Evolutionary conservation across 768 basidiomycete genomes (phyloP).

Genomic region (Hypholoma sublateritium): DNA sequence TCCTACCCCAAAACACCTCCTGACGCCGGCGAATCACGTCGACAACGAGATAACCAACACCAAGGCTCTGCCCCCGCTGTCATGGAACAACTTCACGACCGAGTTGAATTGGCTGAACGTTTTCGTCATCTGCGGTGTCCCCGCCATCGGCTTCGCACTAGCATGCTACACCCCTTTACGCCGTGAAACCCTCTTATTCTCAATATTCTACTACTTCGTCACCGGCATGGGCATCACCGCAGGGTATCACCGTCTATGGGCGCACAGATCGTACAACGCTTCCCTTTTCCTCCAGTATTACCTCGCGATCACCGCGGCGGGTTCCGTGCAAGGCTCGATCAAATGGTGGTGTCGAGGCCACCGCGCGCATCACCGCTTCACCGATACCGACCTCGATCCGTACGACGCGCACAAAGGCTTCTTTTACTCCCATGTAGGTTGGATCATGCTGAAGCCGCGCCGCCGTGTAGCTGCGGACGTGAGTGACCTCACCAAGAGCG

Average conservation of each 20-base stretch:
- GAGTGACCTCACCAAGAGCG: constrained; percentile 78
- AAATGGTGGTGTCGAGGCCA: constrained; percentile 99
- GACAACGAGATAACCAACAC: constrained; percentile 66
- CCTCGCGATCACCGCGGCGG: constrained; percentile 83
- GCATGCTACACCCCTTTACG: constrained; percentile 61
- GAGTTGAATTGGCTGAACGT: constrained; percentile 82
- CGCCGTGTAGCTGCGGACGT: constrained; percentile 92
- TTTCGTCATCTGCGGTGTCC: constrained; percentile 70
- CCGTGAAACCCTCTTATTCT: constrained; percentile 67
- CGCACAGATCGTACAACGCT: constrained; percentile 94
- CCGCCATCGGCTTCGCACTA: constrained; percentile 73
- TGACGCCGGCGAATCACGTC: constrained; percentile 74
- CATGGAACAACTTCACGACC: constrained; percentile 54
- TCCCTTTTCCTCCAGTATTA: constrained; percentile 81
- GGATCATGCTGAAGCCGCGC: constrained; percentile 93
- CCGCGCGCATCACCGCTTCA: constrained; percentile 96
- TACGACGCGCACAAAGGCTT: constrained; percentile 92
- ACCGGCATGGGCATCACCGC: constrained; percentile 86
- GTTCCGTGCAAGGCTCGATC: constrained; percentile 95
- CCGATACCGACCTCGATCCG: constrained; percentile 95
- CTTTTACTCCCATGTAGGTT: constrained; percentile 83
- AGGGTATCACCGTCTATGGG: constrained; percentile 97
- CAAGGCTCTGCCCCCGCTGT: constrained; percentile 67
- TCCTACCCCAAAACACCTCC: constrained; percentile 50
- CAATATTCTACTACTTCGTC: constrained; percentile 38